phyloP scores from a whole-genome alignment of 805 yeast species.

The Lachancea nothofagi region DNA sequence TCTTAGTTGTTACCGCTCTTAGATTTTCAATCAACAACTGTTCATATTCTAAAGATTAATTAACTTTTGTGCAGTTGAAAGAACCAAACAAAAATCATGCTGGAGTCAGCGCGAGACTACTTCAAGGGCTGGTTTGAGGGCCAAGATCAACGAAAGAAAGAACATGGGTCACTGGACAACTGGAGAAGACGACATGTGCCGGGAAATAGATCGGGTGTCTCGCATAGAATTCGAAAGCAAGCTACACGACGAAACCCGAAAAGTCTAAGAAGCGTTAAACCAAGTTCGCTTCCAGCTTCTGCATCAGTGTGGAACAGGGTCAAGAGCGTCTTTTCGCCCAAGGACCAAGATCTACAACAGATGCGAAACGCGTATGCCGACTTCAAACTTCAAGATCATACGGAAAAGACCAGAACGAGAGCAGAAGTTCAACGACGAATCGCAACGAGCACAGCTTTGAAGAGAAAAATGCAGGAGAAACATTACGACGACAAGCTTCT shows the following conservation, averaged over 20 bases:
- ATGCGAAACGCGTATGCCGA: conserved; percentile 21
- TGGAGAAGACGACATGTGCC: conserved; percentile 3
- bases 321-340: conserved; percentile 18
- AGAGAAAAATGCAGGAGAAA: conserved; percentile 23
- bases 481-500: conserved; percentile 27
- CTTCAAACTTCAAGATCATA: conserved; percentile 5
- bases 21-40: too few relatives aligned
- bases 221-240: conserved; percentile 2
- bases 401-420: conserved; percentile 4
- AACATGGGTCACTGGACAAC: conserved; percentile 19
- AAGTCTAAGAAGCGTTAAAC: not conserved
- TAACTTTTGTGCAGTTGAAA: too few relatives aligned
- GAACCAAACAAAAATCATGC: too few relatives aligned
- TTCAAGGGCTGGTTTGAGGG: conserved; percentile 6
- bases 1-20: too few relatives aligned
- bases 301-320: conserved; percentile 9
- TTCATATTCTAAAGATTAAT: too few relatives aligned
- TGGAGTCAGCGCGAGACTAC: conserved; percentile 4
- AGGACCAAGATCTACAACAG: conserved; percentile 18
- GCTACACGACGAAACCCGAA: conserved; percentile 1
- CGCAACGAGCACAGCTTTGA: conserved; percentile 27
- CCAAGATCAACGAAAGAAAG: conserved; percentile 18
- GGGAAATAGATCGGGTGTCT: not conserved
- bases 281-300: not conserved
- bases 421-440: conserved; percentile 15